phyloP scores from a whole-genome alignment of 1,139 yeast genomes.

The Arxiozyma telluris region DNA sequence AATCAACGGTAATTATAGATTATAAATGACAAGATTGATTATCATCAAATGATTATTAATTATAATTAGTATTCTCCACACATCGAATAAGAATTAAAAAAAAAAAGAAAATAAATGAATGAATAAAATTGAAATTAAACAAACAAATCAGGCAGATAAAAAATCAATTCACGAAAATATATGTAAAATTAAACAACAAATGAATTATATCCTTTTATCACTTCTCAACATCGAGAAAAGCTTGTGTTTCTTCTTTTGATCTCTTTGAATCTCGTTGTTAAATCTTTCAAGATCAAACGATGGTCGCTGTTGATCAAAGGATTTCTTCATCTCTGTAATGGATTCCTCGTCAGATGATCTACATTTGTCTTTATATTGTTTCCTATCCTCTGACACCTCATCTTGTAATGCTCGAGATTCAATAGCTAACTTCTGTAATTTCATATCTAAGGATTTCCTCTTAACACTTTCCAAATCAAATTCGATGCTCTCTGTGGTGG shows the following conservation, averaged over 20 bases:
- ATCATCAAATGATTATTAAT: no score
- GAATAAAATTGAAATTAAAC: no score
- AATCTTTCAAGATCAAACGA: constrained; percentile 25
- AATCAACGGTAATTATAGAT: background rate
- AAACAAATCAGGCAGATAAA: no score
- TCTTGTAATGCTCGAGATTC: background rate
- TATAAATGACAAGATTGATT: background rate
- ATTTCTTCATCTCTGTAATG: constrained; percentile 7
- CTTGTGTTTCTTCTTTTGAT: constrained; percentile 9
- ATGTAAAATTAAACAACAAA: background rate
- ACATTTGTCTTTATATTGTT: background rate
- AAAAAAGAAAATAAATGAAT: no score
- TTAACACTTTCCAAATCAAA: constrained; percentile 21
- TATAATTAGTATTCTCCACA: background rate
- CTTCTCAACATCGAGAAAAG: constrained; percentile 14
- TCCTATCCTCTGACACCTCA: background rate
- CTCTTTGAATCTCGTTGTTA: constrained; percentile 17
- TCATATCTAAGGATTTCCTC: constrained; percentile 22
- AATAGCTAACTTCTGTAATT: constrained; percentile 17
- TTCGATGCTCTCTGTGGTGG: constrained; percentile 28
- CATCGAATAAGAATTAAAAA: background rate
- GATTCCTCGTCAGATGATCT: constrained; percentile 1
- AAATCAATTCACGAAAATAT: no score
- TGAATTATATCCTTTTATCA: constrained; percentile 15
- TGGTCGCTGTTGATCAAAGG: constrained; percentile 15